A percentile compares a stretch with the other conserved stretches of the same genome.
phyloP scores from a whole-genome alignment of 768 basidiomycete species.

The Rhizopogon sp. region DNA sequence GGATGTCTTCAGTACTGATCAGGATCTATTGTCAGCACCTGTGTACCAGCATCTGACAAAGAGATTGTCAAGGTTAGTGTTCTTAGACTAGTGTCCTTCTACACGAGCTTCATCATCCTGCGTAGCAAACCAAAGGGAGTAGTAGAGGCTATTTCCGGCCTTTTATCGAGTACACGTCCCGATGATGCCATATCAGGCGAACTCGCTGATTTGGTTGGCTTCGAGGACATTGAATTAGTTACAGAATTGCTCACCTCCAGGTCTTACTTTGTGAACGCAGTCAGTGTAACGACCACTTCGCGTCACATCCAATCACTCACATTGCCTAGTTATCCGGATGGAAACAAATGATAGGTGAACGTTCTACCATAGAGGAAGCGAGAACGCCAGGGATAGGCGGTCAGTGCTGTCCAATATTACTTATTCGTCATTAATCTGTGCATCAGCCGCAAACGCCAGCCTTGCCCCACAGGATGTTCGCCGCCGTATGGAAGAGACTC shows the following conservation, averaged over 20 bases:
- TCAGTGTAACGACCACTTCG: conserved; percentile 20
- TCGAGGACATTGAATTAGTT: conserved; percentile 77
- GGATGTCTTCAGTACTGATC: neutral
- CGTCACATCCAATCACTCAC: neutral
- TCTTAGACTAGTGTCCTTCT: neutral
- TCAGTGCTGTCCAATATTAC: neutral
- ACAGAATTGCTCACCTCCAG: conserved; percentile 66
- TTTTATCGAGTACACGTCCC: conserved; percentile 44
- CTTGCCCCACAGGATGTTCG: conserved; percentile 46
- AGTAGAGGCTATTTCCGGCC: conserved; percentile 19
- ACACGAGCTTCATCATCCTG: neutral
- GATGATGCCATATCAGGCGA: conserved; percentile 76
- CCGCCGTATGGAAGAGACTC: conserved; percentile 54
- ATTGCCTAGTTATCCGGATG: neutral
- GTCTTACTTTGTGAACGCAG: conserved; percentile 40
- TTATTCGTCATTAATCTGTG: neutral
- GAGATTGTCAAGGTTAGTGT: neutral
- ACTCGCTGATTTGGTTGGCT: conserved; percentile 77
- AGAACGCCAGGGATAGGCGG: neutral
- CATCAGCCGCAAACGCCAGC: conserved; percentile 13
- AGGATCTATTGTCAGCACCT: neutral
- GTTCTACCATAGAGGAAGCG: neutral
- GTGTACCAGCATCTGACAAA: neutral
- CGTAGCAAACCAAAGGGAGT: conserved; percentile 2
- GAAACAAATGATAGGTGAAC: neutral